Evolutionary conservation across 2,329 filamentous ascomycete species (phyloP), one percentile per base, ranked within the genome.

Genomic region (Myrmaecium sp.): DNA sequence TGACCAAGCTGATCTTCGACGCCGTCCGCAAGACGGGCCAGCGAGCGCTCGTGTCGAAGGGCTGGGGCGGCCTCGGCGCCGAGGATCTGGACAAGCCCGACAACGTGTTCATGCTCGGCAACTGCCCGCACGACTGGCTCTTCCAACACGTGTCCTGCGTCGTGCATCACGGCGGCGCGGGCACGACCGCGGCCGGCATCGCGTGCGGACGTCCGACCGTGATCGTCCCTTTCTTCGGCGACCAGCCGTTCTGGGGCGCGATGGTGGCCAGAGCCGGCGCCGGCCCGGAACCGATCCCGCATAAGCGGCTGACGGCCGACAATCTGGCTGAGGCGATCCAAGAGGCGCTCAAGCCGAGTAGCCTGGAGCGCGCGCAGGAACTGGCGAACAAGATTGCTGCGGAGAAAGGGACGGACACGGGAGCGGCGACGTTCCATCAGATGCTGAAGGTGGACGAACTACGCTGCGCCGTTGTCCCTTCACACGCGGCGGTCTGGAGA

Each of bases 111-210:
- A 81, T 91, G 69, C 60, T 92, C 19, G 81, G 78, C 7, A 89
- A 86, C 41, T 72, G 74, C 23, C 82, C 82, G 1, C 83, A 92
- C 35, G 83, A 92, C 51, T 92, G 82, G 82, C 55, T 92, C 0
- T 92, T 92, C 49, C 63, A 80, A 35, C 72, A 66, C 19, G 81
- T 91, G 1, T 76, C 78, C 1, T 74, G 71, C 22, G 82, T 92
- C 2, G 76, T 89, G 4, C 83, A 92, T 43, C 82, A 92, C 35
- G 83, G 82, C 13, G 82, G 83, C 31, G 82, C 82, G 6, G 82
- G 82, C 11, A 93, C 82, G 3, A 91, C 81, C 2, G 81, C 82
- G 1, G 79, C 81, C 1, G 82, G 82, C n/a, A 79, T 92, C 33
- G 68, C 75, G 11, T 68, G 73, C 2, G 82, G 81, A 14, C 73